These are phyloP conservation scores for Tetrapisispora pingtungensis DNA, from an alignment of 805 yeast genomes.

Conservation along the genomic window DNA sequence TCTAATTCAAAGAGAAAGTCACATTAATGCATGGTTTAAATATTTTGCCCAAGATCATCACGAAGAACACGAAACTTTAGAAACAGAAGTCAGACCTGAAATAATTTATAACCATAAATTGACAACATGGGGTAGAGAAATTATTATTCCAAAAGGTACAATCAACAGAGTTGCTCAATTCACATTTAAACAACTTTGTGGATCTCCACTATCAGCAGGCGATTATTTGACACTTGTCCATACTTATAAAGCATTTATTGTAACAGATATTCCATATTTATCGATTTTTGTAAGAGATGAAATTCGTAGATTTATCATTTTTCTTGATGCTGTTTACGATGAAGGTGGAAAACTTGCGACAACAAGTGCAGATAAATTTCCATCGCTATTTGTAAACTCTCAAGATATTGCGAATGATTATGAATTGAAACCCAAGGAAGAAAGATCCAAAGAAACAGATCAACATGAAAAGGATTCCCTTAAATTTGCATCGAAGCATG, in stretches of 20 bases:
- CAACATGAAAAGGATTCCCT: conserved; percentile 36
- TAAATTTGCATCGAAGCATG: conserved; percentile 50
- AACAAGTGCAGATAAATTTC: conserved; percentile 79
- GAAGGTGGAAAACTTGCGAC: conserved; percentile 80
- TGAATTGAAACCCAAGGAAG: conserved; percentile 19
- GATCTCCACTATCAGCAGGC: conserved; percentile 82
- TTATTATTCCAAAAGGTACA: conserved; percentile 64
- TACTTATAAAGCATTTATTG: conserved; percentile 64
- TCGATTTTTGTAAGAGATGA: conserved; percentile 71
- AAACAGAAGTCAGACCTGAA: conserved; percentile 7
- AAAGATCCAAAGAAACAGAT: conserved; percentile 8
- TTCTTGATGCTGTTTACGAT: conserved; percentile 92
- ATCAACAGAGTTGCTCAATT: conserved; percentile 83
- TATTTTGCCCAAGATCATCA: conserved; percentile 59
- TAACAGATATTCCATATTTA: conserved; percentile 86
- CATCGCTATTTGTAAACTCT: conserved; percentile 77
- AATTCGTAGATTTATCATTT: conserved; percentile 86
- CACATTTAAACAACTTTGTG: conserved; percentile 79
- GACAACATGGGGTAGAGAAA: conserved; percentile 81
- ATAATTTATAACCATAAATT: conserved; percentile 25
- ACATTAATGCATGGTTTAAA: conserved; percentile 66
- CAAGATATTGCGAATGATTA: conserved; percentile 38
- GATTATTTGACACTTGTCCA: conserved; percentile 81
- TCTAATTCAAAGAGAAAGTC: conserved; percentile 42
- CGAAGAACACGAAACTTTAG: conserved; percentile 7